These are phyloP conservation scores for Mycena filopes DNA, from an alignment of 768 basidiomycete genomes.

Conservation along the genomic window DNA sequence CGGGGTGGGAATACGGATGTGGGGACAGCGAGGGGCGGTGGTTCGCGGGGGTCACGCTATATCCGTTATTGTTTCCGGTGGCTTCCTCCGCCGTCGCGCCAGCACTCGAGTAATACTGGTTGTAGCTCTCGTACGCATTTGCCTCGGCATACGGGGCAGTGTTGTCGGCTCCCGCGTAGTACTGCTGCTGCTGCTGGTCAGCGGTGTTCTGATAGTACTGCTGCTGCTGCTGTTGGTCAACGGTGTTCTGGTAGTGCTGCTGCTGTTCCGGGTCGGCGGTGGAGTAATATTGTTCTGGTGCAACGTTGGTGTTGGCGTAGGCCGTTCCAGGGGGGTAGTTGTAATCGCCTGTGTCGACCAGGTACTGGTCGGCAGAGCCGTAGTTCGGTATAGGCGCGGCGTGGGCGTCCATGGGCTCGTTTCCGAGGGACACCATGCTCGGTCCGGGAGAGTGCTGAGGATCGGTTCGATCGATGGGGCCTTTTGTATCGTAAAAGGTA, in stretches of 20 bases:
- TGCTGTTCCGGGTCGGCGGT: constrained; percentile 7
- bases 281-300: constrained; percentile 6
- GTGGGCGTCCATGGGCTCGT: constrained; percentile 31
- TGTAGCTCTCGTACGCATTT: constrained; percentile 25
- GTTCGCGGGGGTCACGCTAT: constrained; percentile 17
- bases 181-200: no score
- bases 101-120: constrained; percentile 23
- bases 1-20: constrained; percentile 27
- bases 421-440: constrained; percentile 30
- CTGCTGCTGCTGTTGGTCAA: neutral
- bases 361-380: constrained; percentile 24
- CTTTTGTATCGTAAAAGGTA: constrained; percentile 33
- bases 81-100: neutral
- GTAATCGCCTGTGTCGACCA: constrained; percentile 30
- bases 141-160: constrained; percentile 1
- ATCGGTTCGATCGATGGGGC: constrained; percentile 1
- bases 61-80: neutral
- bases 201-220: neutral
- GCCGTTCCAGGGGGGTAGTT: constrained; percentile 29
- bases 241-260: constrained; percentile 2
- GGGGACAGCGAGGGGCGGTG: constrained; percentile 26
- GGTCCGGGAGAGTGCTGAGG: constrained; percentile 7
- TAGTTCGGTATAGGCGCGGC: constrained; percentile 24
- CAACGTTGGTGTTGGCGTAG: constrained; percentile 2
- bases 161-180: neutral